A percentile compares a stretch with the other conserved stretches of the same genome.
Evolutionary conservation across 2,329 filamentous ascomycete genomes (phyloP).

Genomic region (Talaromyces funiculosus): DNA sequence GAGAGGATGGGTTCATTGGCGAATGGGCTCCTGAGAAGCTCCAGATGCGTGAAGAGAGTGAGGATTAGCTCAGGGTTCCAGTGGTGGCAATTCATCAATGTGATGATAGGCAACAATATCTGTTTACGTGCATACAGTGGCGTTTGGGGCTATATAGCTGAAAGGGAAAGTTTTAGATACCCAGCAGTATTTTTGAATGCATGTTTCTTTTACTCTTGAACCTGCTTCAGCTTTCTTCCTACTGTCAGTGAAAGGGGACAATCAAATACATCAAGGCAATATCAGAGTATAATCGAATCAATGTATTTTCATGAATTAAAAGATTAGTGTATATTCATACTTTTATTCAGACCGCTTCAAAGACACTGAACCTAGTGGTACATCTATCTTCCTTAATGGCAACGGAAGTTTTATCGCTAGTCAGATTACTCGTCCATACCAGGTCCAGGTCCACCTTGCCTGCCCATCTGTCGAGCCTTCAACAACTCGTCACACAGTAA

Average conservation of each 20-base stretch:
- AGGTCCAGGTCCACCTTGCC: conserved; percentile 34
- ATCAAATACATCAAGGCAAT: neutral
- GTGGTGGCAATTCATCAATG: neutral
- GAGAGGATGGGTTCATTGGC: conserved; percentile 67
- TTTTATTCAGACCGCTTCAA: neutral
- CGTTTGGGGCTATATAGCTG: neutral
- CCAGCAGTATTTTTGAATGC: neutral
- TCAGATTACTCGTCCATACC: conserved; percentile 37
- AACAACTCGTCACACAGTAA: conserved; percentile 94
- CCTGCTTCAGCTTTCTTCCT: neutral
- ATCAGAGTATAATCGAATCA: neutral
- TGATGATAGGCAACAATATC: conserved; percentile 13
- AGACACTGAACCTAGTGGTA: conserved; percentile 4
- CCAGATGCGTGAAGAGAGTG: conserved; percentile 23
- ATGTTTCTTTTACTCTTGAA: neutral
- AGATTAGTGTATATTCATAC: conserved; percentile 8
- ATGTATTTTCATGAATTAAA: conserved; percentile 2
- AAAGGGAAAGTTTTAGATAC: conserved; percentile 7
- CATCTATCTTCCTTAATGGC: neutral
- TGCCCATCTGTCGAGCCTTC: conserved; percentile 91
- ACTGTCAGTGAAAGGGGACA: neutral
- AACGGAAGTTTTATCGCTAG: neutral
- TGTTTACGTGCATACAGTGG: conserved; percentile 1
- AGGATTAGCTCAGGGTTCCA: neutral
- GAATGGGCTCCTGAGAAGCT: conserved; percentile 51